Evolutionary conservation across 345 rosid genomes (phyloP).

Genomic region (Noccaea bulbosa): DNA sequence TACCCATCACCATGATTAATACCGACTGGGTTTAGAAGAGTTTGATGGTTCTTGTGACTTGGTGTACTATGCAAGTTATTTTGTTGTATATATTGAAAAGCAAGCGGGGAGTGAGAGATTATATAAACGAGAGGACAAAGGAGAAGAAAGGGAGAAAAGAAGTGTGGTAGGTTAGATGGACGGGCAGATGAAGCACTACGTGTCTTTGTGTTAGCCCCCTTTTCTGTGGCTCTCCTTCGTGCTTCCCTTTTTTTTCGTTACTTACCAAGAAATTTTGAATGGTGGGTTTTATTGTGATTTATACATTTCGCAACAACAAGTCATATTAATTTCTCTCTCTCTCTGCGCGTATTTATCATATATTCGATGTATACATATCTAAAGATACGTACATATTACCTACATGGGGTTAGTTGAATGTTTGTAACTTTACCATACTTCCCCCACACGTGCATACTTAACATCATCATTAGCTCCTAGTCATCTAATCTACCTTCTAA

Average conservation of each 20-base stretch:
- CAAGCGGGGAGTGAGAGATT: slow-evolving; percentile 13
- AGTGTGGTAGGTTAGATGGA: slow-evolving; percentile 54
- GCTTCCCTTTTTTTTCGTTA: slow-evolving; percentile 35
- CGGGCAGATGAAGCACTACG: slow-evolving; percentile 58
- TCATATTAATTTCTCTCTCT: slow-evolving; percentile 1
- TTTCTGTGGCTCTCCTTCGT: slow-evolving; percentile 40
- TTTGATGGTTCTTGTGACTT: not conserved
- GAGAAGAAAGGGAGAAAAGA: not conserved
- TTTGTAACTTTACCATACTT: slow-evolving; percentile 15
- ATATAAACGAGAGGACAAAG: slow-evolving; percentile 19
- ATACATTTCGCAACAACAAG: slow-evolving; percentile 1
- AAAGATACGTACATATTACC: not conserved
- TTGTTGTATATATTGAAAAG: not conserved
- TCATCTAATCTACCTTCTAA: slow-evolving; percentile 5
- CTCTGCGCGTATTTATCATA: not conserved
- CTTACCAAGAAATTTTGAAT: slow-evolving; percentile 42
- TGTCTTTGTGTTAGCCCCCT: slow-evolving; percentile 34
- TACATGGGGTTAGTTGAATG: slow-evolving; percentile 23
- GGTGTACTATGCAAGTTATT: slow-evolving; percentile 11
- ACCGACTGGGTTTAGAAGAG: not conserved
- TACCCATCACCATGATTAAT: slow-evolving; percentile 31
- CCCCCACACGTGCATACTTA: slow-evolving; percentile 39
- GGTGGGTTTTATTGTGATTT: slow-evolving; percentile 32
- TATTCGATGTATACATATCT: not conserved
- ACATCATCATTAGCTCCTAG: slow-evolving; percentile 9